Percentiles rank a stretch among this genome's conserved stretches.
Conservation (phyloP, 306 rosid genomes). For the Casuarina equisetifolia region DNA sequence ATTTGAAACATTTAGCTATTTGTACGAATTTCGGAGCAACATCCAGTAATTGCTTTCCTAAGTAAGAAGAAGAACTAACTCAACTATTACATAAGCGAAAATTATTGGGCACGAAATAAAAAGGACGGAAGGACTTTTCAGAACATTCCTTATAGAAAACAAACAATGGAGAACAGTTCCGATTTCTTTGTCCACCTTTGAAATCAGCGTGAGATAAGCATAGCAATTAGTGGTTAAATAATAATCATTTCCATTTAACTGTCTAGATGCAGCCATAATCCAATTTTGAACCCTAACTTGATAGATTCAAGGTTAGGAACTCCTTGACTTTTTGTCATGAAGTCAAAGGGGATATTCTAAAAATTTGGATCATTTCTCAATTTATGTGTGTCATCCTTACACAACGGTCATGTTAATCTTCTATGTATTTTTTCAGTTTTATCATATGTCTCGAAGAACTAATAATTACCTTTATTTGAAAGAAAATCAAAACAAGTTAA, state of each 20-base stretch:
- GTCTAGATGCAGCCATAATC: background rate
- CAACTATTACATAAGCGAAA: background rate
- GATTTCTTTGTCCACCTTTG: conserved; percentile 93
- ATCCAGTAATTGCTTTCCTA: too few relatives aligned
- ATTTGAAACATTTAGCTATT: background rate
- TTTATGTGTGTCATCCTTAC: too few relatives aligned
- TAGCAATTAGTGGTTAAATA: conserved; percentile 50
- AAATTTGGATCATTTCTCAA: too few relatives aligned
- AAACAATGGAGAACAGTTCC: conserved; percentile 36
- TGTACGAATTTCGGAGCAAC: background rate
- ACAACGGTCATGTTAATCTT: too few relatives aligned
- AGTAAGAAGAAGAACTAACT: background rate
- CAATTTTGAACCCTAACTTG: too few relatives aligned
- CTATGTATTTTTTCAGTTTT: too few relatives aligned
- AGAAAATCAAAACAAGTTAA: too few relatives aligned
- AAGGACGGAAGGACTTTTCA: background rate
- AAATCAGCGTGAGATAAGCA: conserved; percentile 61
- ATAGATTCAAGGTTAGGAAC: too few relatives aligned
- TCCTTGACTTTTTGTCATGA: too few relatives aligned
- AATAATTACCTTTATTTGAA: too few relatives aligned
- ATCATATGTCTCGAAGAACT: too few relatives aligned
- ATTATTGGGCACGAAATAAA: background rate
- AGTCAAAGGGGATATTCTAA: too few relatives aligned
- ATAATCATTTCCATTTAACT: conserved; percentile 30
- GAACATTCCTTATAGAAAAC: background rate